Conservation (phyloP, 192 early-diverging fungal genomes). For the Linnemannia elongata region DNA sequence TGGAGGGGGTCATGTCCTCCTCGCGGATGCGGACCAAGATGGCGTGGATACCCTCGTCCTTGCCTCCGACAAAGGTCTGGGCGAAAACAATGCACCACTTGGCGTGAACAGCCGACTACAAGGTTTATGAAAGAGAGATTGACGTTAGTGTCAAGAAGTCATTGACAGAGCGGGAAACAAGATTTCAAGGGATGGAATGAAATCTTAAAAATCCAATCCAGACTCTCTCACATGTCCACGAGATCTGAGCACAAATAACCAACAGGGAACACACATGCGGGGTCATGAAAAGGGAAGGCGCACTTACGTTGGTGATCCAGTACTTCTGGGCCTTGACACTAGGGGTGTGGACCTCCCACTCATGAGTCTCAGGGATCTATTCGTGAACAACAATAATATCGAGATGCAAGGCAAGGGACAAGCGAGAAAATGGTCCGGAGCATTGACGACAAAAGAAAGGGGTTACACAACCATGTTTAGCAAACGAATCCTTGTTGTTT, state of each 20-base stretch:
- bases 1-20: constrained; percentile 72
- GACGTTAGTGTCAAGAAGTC: not conserved
- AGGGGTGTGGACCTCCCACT: constrained; percentile 84
- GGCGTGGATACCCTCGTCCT: constrained; percentile 80
- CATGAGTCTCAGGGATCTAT: constrained; percentile 68
- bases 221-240: constrained; percentile 2
- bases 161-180: not conserved
- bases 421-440: not conserved
- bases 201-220: not conserved
- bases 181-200: not conserved
- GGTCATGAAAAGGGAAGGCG: not conserved
- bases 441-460: not conserved
- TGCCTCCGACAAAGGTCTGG: constrained; percentile 77
- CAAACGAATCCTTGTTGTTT: not conserved
- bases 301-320: constrained; percentile 84
- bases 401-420: not conserved
- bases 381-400: not conserved
- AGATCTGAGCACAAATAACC: constrained; percentile 5
- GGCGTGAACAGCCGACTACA: constrained; percentile 72
- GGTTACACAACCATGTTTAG: constrained; percentile 5
- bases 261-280: not conserved
- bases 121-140: not conserved
- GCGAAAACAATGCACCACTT: constrained; percentile 83
- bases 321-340: constrained; percentile 80
- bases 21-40: constrained; percentile 82